Percentiles rank a stretch among this genome's conserved stretches.
Evolutionary conservation across 768 basidiomycete genomes (phyloP).

Genomic region (Tremella fuciformis): DNA sequence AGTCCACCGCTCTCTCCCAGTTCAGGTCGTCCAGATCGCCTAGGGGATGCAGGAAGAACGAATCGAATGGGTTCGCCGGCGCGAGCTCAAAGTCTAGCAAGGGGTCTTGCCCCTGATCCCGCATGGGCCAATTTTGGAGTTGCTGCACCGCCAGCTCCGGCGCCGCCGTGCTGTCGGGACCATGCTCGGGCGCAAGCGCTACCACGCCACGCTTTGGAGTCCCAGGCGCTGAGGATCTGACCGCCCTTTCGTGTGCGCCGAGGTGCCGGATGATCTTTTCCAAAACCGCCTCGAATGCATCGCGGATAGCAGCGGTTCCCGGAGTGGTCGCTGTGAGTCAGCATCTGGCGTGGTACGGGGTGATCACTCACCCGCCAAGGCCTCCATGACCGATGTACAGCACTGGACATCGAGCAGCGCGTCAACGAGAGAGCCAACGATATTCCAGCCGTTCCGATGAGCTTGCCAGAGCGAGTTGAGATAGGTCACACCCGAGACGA

Average conservation of each 20-base stretch:
- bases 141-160: no score
- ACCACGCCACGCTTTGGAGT: no score
- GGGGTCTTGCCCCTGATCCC: no score
- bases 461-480: slow-evolving; percentile 24
- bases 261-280: slow-evolving; percentile 13
- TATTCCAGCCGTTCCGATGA: slow-evolving; percentile 16
- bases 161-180: no score
- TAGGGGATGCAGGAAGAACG: slow-evolving; percentile 2
- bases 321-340: slow-evolving; percentile 13
- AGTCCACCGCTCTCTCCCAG: no score
- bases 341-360: neutral
- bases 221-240: no score
- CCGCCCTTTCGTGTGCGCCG: neutral
- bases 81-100: no score
- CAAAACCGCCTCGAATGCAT: slow-evolving; percentile 14
- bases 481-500: slow-evolving; percentile 29
- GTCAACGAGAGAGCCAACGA: slow-evolving; percentile 24
- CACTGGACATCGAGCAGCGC: slow-evolving; percentile 27
- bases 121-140: no score
- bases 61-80: neutral
- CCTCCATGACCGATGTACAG: slow-evolving; percentile 23
- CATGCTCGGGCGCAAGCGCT: no score
- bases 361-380: slow-evolving; percentile 22
- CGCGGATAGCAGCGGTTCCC: slow-evolving; percentile 16
- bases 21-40: no score